phyloP scores from a whole-genome alignment of 495 filamentous ascomycete genomes.

The Collariella sp. region DNA sequence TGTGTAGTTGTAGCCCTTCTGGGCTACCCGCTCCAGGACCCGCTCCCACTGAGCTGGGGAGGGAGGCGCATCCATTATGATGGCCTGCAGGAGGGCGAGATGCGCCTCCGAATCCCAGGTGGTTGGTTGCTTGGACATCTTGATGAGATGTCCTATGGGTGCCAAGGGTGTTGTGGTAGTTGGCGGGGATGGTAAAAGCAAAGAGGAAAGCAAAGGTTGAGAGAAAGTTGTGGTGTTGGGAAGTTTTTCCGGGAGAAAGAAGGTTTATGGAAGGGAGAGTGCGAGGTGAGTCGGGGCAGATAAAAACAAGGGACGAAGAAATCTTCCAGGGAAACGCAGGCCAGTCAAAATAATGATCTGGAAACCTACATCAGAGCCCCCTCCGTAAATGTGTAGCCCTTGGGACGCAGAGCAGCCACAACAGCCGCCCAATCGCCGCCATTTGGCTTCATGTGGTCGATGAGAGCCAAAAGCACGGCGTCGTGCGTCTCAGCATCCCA shows the following conservation, averaged over 20 bases:
- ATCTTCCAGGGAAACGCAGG: neutral
- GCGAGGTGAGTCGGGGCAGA: neutral
- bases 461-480: constrained; percentile 22
- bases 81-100: constrained; percentile 24
- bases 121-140: constrained; percentile 20
- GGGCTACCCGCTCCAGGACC: constrained; percentile 11
- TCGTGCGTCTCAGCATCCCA: constrained; percentile 21
- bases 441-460: constrained; percentile 14
- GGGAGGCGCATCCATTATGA: constrained; percentile 19
- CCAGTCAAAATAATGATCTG: neutral
- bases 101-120: constrained; percentile 30
- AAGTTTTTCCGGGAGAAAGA: neutral
- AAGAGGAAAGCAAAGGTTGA: neutral
- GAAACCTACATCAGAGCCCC: constrained; percentile 26
- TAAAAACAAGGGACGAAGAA: neutral
- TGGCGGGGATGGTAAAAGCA: neutral
- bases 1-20: constrained; percentile 24
- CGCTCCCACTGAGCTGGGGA: constrained; percentile 15
- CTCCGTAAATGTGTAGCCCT: constrained; percentile 23
- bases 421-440: constrained; percentile 15
- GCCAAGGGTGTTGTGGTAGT: too few relatives aligned
- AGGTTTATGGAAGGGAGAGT: neutral
- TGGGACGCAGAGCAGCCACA: constrained; percentile 7
- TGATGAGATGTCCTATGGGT: neutral
- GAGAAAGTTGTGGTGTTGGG: neutral